phyloP scores from a whole-genome alignment of 371 early-diverging fungal genomes.

The Apophysomyces elegans region DNA sequence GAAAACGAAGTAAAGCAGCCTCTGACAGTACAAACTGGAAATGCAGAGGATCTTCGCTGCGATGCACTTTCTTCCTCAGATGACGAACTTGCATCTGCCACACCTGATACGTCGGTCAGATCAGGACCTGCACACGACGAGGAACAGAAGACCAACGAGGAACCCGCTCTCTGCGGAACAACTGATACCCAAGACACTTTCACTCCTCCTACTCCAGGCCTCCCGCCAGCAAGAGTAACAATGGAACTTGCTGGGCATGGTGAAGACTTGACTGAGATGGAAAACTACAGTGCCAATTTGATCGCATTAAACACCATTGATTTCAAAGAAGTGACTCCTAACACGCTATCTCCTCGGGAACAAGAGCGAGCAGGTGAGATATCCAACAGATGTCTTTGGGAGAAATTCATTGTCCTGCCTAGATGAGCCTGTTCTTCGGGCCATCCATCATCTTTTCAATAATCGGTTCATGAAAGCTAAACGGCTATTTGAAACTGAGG shows the following conservation, averaged over 20 bases:
- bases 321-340: slow-evolving; percentile 45
- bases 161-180: not conserved
- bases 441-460: slow-evolving; percentile 60
- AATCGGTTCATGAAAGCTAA: slow-evolving; percentile 63
- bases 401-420: not conserved
- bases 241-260: slow-evolving; percentile 16
- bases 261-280: slow-evolving; percentile 47
- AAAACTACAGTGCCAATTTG: slow-evolving; percentile 47
- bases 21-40: slow-evolving; percentile 19
- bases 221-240: slow-evolving; percentile 19
- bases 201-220: slow-evolving; percentile 32
- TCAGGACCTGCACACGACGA: not conserved
- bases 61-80: slow-evolving; percentile 1
- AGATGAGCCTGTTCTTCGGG: slow-evolving; percentile 57
- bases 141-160: not conserved
- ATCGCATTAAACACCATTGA: slow-evolving; percentile 43
- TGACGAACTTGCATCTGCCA: not conserved
- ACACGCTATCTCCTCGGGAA: slow-evolving; percentile 52
- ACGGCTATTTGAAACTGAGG: slow-evolving; percentile 39
- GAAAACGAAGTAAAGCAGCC: not conserved
- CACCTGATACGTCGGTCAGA: slow-evolving; percentile 6
- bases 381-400: not conserved
- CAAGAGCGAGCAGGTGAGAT: slow-evolving; percentile 56
- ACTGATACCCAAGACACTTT: slow-evolving; percentile 12
- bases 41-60: slow-evolving; percentile 18